Evolutionary conservation across 371 early-diverging fungal genomes (phyloP), one percentile per base, ranked within the genome.

Genomic region (Syncephalis plumigaleata): DNA sequence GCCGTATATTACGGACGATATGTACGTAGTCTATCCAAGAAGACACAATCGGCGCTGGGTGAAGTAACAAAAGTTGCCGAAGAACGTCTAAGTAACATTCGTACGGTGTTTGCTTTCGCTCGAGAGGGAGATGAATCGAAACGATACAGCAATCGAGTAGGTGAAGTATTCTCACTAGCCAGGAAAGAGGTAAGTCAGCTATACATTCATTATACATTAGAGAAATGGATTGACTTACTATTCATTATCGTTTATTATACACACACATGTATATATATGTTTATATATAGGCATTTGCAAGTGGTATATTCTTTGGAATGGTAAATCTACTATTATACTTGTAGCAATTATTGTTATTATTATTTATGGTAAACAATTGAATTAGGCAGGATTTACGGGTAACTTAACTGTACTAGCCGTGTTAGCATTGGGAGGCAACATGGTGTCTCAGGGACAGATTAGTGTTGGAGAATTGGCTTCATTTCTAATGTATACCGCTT

Each of bases 401-500:
- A 85, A 85, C 53, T 46, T 84, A 47, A 74, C 79, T 11, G 64
- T 79, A 4, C 55, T 88, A 54, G 81, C 83, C 2, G 76, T 88
- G 23, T 56, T 88, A 26, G 82, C 79, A 48, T 74, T 79, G 47
- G 84, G 81, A 55, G 80, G 81, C 0, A 65, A 67, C 36, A 76
- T 88, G 79, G 87, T 86, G 9, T 56, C 69, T 62, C 45, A 65
- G 13, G 71, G 78, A 27, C 65, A 58, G 0, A 77, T 89, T 20
- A 67, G 83, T 0, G 71, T 82, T 47, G 90, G 90, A 39, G 80
- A 82, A 24, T 63, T 89, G 64, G 71, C 85, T 11, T 75, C 77
- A 4, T 86, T 87, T 51, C 77, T 87, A 67, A 54, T 88, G 39
- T 88, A 88, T 58, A 84, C 86, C 3, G 81, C 79, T 1, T 80